phyloP scores from a whole-genome alignment of 345 rosid species.

The Bruguiera gymnorhiza region DNA sequence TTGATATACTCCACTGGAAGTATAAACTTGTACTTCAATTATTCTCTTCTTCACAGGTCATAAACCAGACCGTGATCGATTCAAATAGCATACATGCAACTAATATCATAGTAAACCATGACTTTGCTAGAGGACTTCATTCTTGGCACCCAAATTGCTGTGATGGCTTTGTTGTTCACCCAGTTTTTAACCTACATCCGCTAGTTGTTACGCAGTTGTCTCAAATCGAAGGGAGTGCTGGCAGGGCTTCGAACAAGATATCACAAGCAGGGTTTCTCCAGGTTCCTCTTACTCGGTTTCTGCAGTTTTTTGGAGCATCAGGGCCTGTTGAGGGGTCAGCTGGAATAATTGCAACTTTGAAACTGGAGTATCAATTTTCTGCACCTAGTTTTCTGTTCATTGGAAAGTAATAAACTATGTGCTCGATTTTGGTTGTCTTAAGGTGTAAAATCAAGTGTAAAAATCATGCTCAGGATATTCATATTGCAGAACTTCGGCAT shows the following conservation, averaged over 20 bases:
- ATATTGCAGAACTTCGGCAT: conserved; percentile 54
- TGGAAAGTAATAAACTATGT: conserved; percentile 62
- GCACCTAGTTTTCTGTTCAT: conserved; percentile 47
- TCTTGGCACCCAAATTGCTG: conserved; percentile 80
- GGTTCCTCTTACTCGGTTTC: conserved; percentile 58
- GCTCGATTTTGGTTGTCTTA: conserved; percentile 6
- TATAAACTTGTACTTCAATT: neutral
- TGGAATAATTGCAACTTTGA: conserved; percentile 80
- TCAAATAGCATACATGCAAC: conserved; percentile 13
- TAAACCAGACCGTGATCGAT: conserved; percentile 27
- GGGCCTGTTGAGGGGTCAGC: conserved; percentile 55
- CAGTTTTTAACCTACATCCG: conserved; percentile 32
- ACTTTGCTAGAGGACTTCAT: conserved; percentile 67
- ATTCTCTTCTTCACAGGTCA: conserved; percentile 27
- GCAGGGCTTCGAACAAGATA: conserved; percentile 95
- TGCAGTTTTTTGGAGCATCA: conserved; percentile 68
- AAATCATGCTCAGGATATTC: conserved; percentile 1
- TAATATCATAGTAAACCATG: conserved; percentile 61
- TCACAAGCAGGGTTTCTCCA: conserved; percentile 55
- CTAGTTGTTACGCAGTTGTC: conserved; percentile 60
- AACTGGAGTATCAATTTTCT: conserved; percentile 48
- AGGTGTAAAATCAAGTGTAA: neutral
- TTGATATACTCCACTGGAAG: neutral
- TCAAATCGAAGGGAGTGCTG: conserved; percentile 77
- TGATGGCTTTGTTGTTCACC: conserved; percentile 51